These are phyloP conservation scores for Hypoxylon crocopeplum DNA, from an alignment of 495 filamentous ascomycete species.

Conservation along the genomic window DNA sequence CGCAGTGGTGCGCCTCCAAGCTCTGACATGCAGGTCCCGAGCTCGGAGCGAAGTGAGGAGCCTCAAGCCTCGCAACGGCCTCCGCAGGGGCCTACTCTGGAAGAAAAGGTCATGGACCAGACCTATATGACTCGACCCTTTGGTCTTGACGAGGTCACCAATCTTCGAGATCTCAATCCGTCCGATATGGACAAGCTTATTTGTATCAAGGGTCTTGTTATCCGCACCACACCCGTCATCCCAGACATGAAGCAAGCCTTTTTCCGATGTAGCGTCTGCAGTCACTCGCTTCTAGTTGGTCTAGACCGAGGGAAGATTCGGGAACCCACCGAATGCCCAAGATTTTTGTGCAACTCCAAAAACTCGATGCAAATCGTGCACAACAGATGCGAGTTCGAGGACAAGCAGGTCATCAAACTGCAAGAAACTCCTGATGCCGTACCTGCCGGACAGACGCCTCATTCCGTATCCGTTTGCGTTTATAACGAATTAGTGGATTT, in stretches of 20 bases:
- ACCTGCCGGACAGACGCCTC: conserved; percentile 95
- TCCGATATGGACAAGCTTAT: conserved; percentile 96
- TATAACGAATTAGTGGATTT: conserved; percentile 98
- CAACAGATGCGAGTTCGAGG: conserved; percentile 92
- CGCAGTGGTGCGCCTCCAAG: conserved; percentile 56
- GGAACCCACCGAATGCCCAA: conserved; percentile 89
- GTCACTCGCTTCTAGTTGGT: conserved; percentile 86
- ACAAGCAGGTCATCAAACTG: conserved; percentile 98
- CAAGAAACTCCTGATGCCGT: conserved; percentile 96
- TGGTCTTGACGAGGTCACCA: conserved; percentile 84
- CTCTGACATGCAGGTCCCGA: conserved; percentile 76
- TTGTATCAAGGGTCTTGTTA: conserved; percentile 95
- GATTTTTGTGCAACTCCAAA: conserved; percentile 78
- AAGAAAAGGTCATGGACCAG: conserved; percentile 69
- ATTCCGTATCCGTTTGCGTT: conserved; percentile 94
- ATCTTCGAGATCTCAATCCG: conserved; percentile 94
- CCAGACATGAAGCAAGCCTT: conserved; percentile 96
- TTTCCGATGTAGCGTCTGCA: conserved; percentile 93
- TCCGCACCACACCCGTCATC: conserved; percentile 93
- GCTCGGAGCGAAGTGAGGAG: conserved; percentile 70
- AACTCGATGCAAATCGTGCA: conserved; percentile 99
- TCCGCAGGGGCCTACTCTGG: conserved; percentile 47
- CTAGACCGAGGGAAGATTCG: conserved; percentile 96
- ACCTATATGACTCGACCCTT: conserved; percentile 88
- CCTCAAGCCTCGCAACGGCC: conserved; percentile 43